A percentile compares a stretch with the other conserved stretches of the same genome.
Evolutionary conservation across 768 basidiomycete species (phyloP).

Genomic region (Leccinum barrowsii): DNA sequence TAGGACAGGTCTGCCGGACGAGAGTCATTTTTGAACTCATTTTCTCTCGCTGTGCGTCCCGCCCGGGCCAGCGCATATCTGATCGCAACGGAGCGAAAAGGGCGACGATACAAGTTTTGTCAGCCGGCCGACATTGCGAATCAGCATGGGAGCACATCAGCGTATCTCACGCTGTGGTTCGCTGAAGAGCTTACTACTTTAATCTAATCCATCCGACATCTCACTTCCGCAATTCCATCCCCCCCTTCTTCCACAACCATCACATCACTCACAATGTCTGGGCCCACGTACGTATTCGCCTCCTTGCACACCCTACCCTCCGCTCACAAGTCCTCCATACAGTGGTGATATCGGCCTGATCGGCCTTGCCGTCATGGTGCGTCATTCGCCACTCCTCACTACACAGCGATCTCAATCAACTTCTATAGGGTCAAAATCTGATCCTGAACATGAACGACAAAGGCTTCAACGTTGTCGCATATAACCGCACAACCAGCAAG

Average conservation of each 20-base stretch:
- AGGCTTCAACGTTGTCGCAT: slow-evolving; percentile 95
- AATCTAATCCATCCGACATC: slow-evolving; percentile 32
- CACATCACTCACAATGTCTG: slow-evolving; percentile 38
- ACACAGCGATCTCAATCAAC: slow-evolving; percentile 3
- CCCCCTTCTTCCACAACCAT: slow-evolving; percentile 31
- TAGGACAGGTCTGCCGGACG: slow-evolving; percentile 1
- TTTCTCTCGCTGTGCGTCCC: slow-evolving; percentile 7
- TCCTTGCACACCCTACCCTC: slow-evolving; percentile 2
- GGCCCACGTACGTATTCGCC: slow-evolving; percentile 44
- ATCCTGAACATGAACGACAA: slow-evolving; percentile 99
- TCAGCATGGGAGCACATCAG: slow-evolving; percentile 16
- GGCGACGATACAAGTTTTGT: background rate
- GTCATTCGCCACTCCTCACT: slow-evolving; percentile 21
- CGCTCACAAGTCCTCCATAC: slow-evolving; percentile 20
- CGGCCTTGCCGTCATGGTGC: slow-evolving; percentile 97
- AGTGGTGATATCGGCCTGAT: slow-evolving; percentile 98
- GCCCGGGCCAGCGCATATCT: background rate
- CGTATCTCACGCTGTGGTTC: slow-evolving; percentile 21
- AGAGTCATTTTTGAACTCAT: slow-evolving; percentile 2
- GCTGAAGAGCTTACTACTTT: slow-evolving; percentile 2
- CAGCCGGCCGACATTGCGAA: slow-evolving; percentile 1
- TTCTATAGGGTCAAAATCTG: slow-evolving; percentile 83
- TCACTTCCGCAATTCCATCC: slow-evolving; percentile 11
- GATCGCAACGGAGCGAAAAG: background rate
- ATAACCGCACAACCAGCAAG: slow-evolving; percentile 95